Percentiles rank a stretch among this genome's conserved stretches.
Conservation (phyloP, 2,329 filamentous ascomycete genomes). For the Diaporthe sp. region DNA sequence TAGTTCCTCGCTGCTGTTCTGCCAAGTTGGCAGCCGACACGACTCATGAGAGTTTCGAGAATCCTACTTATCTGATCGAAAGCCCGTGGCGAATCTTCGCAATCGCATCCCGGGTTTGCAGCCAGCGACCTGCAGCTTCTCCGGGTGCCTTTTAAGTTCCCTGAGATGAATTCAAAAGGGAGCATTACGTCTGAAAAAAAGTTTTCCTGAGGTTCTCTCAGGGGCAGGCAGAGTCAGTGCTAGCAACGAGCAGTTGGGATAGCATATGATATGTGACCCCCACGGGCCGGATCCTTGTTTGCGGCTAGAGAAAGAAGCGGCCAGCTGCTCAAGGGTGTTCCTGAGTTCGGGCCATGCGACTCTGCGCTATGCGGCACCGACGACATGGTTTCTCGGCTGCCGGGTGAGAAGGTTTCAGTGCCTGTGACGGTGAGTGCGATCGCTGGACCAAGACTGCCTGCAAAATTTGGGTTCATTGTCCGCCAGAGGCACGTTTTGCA, state of each 20-base stretch:
- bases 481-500: background rate
- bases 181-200: background rate
- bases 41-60: constrained; percentile 30
- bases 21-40: constrained; percentile 33
- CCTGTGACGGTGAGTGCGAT: constrained; percentile 4
- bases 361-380: constrained; percentile 5
- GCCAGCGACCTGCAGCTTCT: constrained; percentile 10
- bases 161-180: constrained; percentile 1
- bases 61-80: constrained; percentile 15
- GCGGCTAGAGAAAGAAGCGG: constrained; percentile 40
- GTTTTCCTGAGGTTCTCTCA: background rate
- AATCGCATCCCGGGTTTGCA: background rate
- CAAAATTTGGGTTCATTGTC: background rate
- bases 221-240: constrained; percentile 21
- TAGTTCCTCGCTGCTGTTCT: background rate
- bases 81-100: constrained; percentile 2
- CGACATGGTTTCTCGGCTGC: constrained; percentile 24
- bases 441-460: background rate
- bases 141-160: background rate
- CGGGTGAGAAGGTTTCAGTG: constrained; percentile 7
- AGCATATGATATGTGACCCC: constrained; percentile 38
- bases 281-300: constrained; percentile 38
- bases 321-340: constrained; percentile 32
- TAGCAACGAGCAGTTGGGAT: constrained; percentile 3
- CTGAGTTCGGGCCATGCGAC: constrained; percentile 24